Percentiles rank a stretch among this genome's conserved stretches.
phyloP scores from a whole-genome alignment of 495 filamentous ascomycete genomes.

The Aspergillus sclerotioniger region DNA sequence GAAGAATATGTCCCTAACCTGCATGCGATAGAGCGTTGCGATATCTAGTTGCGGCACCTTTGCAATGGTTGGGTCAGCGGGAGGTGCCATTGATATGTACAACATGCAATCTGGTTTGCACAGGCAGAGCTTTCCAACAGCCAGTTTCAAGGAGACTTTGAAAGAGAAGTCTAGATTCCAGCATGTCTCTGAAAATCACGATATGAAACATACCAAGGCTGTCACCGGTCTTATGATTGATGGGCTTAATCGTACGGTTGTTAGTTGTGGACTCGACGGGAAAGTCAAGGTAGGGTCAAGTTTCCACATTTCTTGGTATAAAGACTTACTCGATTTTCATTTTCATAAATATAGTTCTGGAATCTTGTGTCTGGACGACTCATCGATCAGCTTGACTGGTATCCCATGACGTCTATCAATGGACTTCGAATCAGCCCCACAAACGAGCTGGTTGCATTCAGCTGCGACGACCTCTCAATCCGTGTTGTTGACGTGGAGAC shows the following conservation, averaged over 20 bases:
- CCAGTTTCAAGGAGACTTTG: constrained; percentile 57
- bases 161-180: constrained; percentile 47
- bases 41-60: constrained; percentile 93
- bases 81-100: constrained; percentile 85
- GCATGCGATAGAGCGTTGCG: constrained; percentile 61
- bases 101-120: constrained; percentile 92
- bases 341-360: constrained; percentile 64
- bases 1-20: not conserved
- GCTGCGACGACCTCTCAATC: constrained; percentile 85
- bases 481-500: constrained; percentile 90
- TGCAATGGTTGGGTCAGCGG: constrained; percentile 81
- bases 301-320: not conserved
- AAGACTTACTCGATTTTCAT: constrained; percentile 10
- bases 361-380: constrained; percentile 79
- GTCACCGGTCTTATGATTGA: constrained; percentile 86
- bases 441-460: constrained; percentile 84
- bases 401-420: constrained; percentile 71
- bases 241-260: constrained; percentile 74
- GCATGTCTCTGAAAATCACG: constrained; percentile 37
- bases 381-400: constrained; percentile 80
- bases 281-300: constrained; percentile 64
- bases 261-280: constrained; percentile 88
- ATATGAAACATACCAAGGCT: constrained; percentile 71
- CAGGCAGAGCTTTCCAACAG: constrained; percentile 79
- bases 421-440: constrained; percentile 73